A percentile compares a stretch with the other conserved stretches of the same genome.
Conservation (phyloP, 768 basidiomycete species). For the Ramaria sp. region DNA sequence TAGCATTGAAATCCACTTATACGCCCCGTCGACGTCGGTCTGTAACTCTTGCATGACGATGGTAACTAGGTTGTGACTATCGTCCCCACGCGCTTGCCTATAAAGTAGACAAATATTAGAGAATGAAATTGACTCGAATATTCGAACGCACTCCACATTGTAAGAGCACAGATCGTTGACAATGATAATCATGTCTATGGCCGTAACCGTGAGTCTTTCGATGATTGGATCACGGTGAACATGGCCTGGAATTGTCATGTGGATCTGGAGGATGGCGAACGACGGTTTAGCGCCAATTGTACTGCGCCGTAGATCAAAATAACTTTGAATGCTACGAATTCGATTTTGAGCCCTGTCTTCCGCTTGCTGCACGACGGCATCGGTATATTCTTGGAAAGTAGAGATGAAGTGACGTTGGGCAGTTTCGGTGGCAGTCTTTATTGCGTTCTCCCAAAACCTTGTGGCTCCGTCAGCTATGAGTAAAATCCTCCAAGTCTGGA, state of each 20-base stretch:
- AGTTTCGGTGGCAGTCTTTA: background rate
- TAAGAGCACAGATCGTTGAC: constrained; percentile 43
- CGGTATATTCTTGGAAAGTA: constrained; percentile 15
- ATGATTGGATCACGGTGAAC: constrained; percentile 15
- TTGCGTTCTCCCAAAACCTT: constrained; percentile 8
- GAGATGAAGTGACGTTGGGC: constrained; percentile 15
- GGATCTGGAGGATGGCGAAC: constrained; percentile 11
- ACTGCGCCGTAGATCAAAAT: too few species aligned
- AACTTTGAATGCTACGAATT: too few species aligned
- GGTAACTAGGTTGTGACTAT: constrained; percentile 35
- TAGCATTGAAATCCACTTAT: constrained; percentile 10
- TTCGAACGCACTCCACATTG: constrained; percentile 24
- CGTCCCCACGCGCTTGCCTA: constrained; percentile 16
- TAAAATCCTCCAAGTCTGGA: too few species aligned
- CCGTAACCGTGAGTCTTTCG: constrained; percentile 9
- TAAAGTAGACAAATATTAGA: constrained; percentile 11
- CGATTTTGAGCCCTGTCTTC: too few species aligned
- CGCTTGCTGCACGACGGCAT: too few species aligned
- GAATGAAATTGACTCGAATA: background rate
- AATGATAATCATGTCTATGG: constrained; percentile 14
- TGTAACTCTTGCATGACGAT: constrained; percentile 34
- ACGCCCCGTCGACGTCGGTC: constrained; percentile 33
- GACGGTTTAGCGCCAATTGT: constrained; percentile 17
- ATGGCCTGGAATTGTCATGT: constrained; percentile 14
- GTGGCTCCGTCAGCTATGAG: too few species aligned